Conservation (phyloP, 805 yeast species). For the Starmerella powellii region DNA sequence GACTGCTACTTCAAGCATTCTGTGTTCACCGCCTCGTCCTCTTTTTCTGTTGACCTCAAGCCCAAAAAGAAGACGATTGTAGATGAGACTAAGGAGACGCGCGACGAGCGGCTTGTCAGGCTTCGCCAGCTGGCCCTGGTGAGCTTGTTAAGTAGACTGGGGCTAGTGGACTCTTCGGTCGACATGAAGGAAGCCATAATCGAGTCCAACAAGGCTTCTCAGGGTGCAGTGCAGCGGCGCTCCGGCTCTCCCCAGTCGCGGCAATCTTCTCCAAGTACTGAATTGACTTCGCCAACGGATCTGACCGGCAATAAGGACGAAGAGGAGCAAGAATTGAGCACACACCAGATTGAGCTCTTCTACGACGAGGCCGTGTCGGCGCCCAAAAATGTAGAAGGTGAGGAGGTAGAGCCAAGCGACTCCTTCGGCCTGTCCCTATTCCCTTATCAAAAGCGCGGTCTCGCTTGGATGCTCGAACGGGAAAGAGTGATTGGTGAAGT, state of each 20-base stretch:
- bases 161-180: conserved; percentile 15
- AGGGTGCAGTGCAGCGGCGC: too few relatives aligned
- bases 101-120: conserved; percentile 40
- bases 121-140: conserved; percentile 45
- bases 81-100: conserved; percentile 37
- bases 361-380: conserved; percentile 48
- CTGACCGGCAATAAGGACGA: conserved; percentile 11
- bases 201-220: conserved; percentile 20
- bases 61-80: conserved; percentile 14
- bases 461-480: conserved; percentile 79
- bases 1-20: conserved; percentile 45
- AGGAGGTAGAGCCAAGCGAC: conserved; percentile 51
- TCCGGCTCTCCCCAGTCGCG: too few relatives aligned
- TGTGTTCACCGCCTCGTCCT: conserved; percentile 24
- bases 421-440: conserved; percentile 49
- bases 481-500: conserved; percentile 49
- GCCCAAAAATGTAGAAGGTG: conserved; percentile 16
- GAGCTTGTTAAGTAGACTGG: conserved; percentile 42
- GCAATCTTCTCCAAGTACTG: too few relatives aligned
- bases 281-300: too few relatives aligned
- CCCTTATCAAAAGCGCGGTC: conserved; percentile 71
- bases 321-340: conserved; percentile 36
- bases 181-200: conserved; percentile 6
- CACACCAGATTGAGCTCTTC: conserved; percentile 65
- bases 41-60: conserved; percentile 12